Conservation (phyloP, 2,329 filamentous ascomycete species). For the Acrodontium crateriforme region DNA sequence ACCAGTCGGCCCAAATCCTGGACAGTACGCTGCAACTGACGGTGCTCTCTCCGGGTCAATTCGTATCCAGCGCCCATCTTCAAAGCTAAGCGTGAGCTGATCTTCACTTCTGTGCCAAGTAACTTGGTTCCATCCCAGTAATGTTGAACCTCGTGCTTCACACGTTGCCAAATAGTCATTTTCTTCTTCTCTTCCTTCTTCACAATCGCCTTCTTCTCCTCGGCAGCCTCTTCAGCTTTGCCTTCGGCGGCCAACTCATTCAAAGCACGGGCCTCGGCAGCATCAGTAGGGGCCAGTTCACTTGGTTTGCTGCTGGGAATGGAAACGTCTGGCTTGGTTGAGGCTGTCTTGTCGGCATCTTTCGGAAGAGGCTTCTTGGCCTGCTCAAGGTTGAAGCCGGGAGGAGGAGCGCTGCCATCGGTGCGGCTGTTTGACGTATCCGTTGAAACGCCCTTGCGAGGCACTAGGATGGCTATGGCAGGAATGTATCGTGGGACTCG, state of each 20-base stretch:
- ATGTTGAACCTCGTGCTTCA: conserved; percentile 86
- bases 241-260: conserved; percentile 52
- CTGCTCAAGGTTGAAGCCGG: conserved; percentile 79
- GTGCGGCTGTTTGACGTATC: conserved; percentile 38
- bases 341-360: conserved; percentile 27
- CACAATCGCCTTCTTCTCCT: conserved; percentile 42
- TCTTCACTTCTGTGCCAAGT: conserved; percentile 78
- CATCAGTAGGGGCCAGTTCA: conserved; percentile 32
- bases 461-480: conserved; percentile 44
- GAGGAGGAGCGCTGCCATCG: conserved; percentile 49
- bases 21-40: conserved; percentile 83
- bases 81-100: conserved; percentile 77
- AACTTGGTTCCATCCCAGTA: conserved; percentile 99
- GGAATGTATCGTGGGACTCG: conserved; percentile 37
- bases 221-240: conserved; percentile 31
- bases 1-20: conserved; percentile 86
- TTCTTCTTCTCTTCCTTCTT: conserved; percentile 67
- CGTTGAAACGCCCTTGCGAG: conserved; percentile 39
- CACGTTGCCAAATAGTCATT: conserved; percentile 74
- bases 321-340: not conserved
- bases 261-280: conserved; percentile 37
- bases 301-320: conserved; percentile 28
- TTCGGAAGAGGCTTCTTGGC: conserved; percentile 70
- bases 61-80: conserved; percentile 99
- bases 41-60: conserved; percentile 80